Evolutionary conservation across 805 yeast species (phyloP), one percentile per base, ranked within the genome.

Genomic region (Priceomyces medius): DNA sequence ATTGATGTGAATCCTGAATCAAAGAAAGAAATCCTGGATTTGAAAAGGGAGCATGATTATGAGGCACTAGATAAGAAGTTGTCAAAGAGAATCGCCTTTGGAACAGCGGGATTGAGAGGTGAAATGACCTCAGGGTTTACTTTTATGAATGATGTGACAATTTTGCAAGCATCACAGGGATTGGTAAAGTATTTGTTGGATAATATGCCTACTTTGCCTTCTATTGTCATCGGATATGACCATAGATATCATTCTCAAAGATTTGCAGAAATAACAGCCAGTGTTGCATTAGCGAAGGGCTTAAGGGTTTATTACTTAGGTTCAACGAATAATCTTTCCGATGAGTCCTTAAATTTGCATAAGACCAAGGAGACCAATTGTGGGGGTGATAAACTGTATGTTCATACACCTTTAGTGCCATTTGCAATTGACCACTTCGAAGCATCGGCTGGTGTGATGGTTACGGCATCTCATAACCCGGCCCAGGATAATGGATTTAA

Each of bases 361-460:
- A 35, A 26, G 12, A 20, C 46, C 5, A 31, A 44, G 6, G 8
- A 31, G 8, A 19, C 36, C 17, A 28, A 2, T n/a, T 41, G 31
- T 19, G 16, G 19, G 12, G 41, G 29, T 39, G 46, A 40, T 45
- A 43, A 38, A 33, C 45, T 35, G 40, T 52, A 42, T 31, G 83
- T 78, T 1, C 96, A 89, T 44, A 91, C 99, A 0, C 99, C 99
- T 1, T 63, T 88, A 59, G 97, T 91, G 1, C 98, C 99, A 1
- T 91, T 86, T 62, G 80, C 85, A 0, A 83, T 91, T 19, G 87
- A 85, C 47, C 54, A 67, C 20, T 73, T 64, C 41, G 48, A 63
- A 0, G 86, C 96, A 0, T 69, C 83, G 0, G 87, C 82, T 38
- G 99, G 98, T 17, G 85, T 91, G 1, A 90, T 90, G 97, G 79